phyloP scores from a whole-genome alignment of 1,139 yeast genomes.

The Yamadazyma sp. region DNA sequence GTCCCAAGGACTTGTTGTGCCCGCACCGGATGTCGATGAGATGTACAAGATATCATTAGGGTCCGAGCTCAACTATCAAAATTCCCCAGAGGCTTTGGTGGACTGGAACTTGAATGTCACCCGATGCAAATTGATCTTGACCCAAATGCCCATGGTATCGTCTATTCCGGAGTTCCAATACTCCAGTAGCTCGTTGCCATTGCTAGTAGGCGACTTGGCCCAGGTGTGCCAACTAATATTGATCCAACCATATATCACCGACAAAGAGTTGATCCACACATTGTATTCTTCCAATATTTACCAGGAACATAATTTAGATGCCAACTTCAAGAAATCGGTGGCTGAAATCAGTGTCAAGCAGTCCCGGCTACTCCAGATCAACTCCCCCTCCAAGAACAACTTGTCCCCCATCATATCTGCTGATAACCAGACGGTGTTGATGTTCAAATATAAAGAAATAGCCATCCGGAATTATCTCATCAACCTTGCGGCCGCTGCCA shows the following conservation, averaged over 20 bases:
- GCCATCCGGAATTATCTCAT: slow-evolving; percentile 51
- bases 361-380: slow-evolving; percentile 44
- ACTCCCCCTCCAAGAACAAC: slow-evolving; percentile 24
- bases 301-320: slow-evolving; percentile 49
- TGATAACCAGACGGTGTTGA: slow-evolving; percentile 29
- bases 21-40: slow-evolving; percentile 25
- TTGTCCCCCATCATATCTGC: slow-evolving; percentile 27
- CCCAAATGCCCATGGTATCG: slow-evolving; percentile 39
- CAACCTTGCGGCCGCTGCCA: slow-evolving; percentile 56
- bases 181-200: slow-evolving; percentile 36
- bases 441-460: slow-evolving; percentile 43
- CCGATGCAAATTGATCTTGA: slow-evolving; percentile 42
- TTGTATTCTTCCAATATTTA: slow-evolving; percentile 44
- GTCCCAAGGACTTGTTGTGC: slow-evolving; percentile 5
- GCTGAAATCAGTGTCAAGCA: slow-evolving; percentile 54
- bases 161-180: slow-evolving; percentile 39
- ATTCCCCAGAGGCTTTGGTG: slow-evolving; percentile 39
- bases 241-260: slow-evolving; percentile 43
- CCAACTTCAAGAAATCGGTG: slow-evolving; percentile 45
- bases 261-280: slow-evolving; percentile 43
- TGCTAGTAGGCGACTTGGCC: slow-evolving; percentile 47
- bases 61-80: slow-evolving; percentile 40
- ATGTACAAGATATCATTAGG: slow-evolving; percentile 42
- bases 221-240: slow-evolving; percentile 40
- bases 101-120: slow-evolving; percentile 52